phyloP scores from a whole-genome alignment of 495 filamentous ascomycete genomes.

The Paragyromitra xinjiangensis region DNA sequence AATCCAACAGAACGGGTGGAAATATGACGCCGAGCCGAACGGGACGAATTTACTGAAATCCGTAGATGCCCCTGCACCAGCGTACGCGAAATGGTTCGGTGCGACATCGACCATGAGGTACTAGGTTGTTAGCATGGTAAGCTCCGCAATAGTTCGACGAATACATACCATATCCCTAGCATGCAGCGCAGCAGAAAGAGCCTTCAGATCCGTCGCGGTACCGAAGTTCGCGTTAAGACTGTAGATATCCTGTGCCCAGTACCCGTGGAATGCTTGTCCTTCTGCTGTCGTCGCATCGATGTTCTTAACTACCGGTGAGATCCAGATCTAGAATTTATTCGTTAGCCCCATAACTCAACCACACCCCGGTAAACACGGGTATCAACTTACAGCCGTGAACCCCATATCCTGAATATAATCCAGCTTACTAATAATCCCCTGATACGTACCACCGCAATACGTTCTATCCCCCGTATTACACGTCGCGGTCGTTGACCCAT shows the following conservation, averaged over 20 bases:
- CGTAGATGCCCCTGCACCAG: constrained; percentile 64
- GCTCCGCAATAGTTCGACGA: too few relatives aligned
- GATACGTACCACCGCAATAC: constrained; percentile 80
- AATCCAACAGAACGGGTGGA: constrained; percentile 73
- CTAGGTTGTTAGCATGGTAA: constrained; percentile 53
- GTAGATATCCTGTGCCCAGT: constrained; percentile 76
- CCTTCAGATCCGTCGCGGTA: constrained; percentile 68
- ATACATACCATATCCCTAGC: constrained; percentile 68
- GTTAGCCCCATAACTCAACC: too few relatives aligned
- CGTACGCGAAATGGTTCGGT: constrained; percentile 77
- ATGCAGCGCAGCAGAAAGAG: constrained; percentile 68
- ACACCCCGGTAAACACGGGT: not conserved
- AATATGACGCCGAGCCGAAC: constrained; percentile 70
- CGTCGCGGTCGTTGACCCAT: constrained; percentile 69
- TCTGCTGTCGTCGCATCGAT: constrained; percentile 64
- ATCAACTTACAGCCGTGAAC: constrained; percentile 70
- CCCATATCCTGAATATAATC: constrained; percentile 82
- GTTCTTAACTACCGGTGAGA: constrained; percentile 75
- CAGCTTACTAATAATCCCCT: constrained; percentile 73
- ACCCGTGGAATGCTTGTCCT: constrained; percentile 74
- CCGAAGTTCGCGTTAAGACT: constrained; percentile 72
- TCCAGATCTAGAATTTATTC: constrained; percentile 67
- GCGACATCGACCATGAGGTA: constrained; percentile 83
- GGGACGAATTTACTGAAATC: constrained; percentile 72
- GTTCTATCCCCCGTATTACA: constrained; percentile 63